Evolutionary conservation across 2,329 filamentous ascomycete species (phyloP), one percentile per base, ranked within the genome.

Genomic region (Setomelanomma holmii): DNA sequence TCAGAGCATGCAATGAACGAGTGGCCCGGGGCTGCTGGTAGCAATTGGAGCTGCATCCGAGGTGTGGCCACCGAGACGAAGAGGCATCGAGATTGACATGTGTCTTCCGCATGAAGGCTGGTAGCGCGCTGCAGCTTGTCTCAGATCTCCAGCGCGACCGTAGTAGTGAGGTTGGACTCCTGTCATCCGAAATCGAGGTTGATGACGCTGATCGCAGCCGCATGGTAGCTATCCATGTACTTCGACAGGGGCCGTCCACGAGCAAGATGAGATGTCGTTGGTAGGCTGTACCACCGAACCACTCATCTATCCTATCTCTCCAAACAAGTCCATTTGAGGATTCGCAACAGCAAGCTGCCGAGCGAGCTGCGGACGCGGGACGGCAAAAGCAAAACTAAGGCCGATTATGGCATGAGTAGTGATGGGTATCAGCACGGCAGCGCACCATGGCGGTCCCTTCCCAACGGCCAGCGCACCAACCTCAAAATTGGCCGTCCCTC

Each of bases 1-100:
- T 73, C 72, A 64, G 60, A 56, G 54, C 57, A 60, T 51, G 39
- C 59, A 51, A 61, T 48, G 51, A 56, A 59, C 56, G 46, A 57
- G 23, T 58, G 53, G 49, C 41, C 41, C 46, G 23, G 43, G 43
- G 49, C 12, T 30, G 27, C 51, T 45, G 39, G 41, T 34, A 42
- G 40, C 40, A 44, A 51, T 49, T 55, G 49, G 49, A 58, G 49
- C 45, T 45, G 33, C 49, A 48, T 53, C 54, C 48, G 56, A 54
- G 42, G 52, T 51, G 51, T 49, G 23, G 23, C 30, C 55, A 33
- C 27, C 42, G 41, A 30, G 42, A 51, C 46, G 22, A 53, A 41
- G 45, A 41, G 49, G 38, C 42, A 51, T 55, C 21, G 53, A 53
- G 45, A 56, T 46, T 53, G 47, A 51, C 51, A 54, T 56, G 60